Percentiles rank a stretch among this genome's conserved stretches.
Conservation (phyloP, 2,329 filamentous ascomycete genomes). For the Colletotrichum trifolii region DNA sequence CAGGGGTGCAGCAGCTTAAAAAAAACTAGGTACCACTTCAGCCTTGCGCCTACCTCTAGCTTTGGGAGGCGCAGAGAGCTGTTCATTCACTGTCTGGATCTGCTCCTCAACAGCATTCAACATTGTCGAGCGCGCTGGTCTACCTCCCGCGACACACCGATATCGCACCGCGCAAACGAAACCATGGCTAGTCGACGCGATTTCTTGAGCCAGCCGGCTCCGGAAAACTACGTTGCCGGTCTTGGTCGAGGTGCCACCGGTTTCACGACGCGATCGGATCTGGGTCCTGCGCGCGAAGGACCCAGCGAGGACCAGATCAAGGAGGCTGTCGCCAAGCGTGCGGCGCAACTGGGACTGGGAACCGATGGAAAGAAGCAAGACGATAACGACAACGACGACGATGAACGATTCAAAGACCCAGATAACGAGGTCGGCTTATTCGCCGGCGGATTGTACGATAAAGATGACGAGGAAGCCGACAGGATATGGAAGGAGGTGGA, state of each 20-base stretch:
- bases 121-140: conserved; percentile 2
- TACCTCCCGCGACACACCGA: background rate
- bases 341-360: conserved; percentile 80
- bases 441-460: conserved; percentile 93
- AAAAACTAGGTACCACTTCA: conserved; percentile 36
- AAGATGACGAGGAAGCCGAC: conserved; percentile 97
- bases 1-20: conserved; percentile 35
- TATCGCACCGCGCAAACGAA: conserved; percentile 20
- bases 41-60: conserved; percentile 30
- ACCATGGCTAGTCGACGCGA: conserved; percentile 76
- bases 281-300: conserved; percentile 93
- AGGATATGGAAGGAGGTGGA: conserved; percentile 95
- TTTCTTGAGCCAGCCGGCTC: conserved; percentile 87
- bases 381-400: conserved; percentile 77
- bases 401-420: conserved; percentile 91
- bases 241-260: conserved; percentile 97
- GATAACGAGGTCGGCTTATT: conserved; percentile 98
- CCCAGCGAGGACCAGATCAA: conserved; percentile 99
- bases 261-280: conserved; percentile 96
- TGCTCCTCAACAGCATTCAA: background rate
- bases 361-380: conserved; percentile 77
- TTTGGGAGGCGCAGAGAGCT: conserved; percentile 3
- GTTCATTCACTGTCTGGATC: background rate
- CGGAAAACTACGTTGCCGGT: conserved; percentile 93
- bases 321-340: conserved; percentile 93